Evolutionary conservation across 1,284 basidiomycete genomes (phyloP).

Genomic region (Cryptococcus amylolentus): DNA sequence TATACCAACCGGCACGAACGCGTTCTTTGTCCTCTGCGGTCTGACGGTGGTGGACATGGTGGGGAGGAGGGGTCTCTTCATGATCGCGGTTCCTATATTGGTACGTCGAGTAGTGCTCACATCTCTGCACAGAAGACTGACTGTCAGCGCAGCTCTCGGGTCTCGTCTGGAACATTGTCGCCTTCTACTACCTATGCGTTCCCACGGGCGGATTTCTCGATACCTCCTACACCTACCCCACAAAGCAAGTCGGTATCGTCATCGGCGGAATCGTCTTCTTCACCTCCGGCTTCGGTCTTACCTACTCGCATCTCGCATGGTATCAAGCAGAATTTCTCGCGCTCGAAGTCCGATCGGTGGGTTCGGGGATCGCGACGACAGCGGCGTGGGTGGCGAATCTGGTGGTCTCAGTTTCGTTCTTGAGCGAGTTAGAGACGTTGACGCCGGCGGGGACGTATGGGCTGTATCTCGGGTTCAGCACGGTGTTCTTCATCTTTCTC

Average conservation of each 20-base stretch:
- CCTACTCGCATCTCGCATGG: slow-evolving; percentile 44
- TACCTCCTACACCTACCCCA: slow-evolving; percentile 9
- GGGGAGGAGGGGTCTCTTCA: slow-evolving; percentile 33
- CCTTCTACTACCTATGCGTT: neutral
- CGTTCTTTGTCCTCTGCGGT: slow-evolving; percentile 24
- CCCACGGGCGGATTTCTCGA: slow-evolving; percentile 4
- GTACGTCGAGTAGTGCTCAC: slow-evolving; percentile 2
- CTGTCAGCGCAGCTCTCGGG: slow-evolving; percentile 4
- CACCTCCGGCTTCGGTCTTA: slow-evolving; percentile 34
- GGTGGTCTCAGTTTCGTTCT: slow-evolving; percentile 19
- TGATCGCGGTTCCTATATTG: slow-evolving; percentile 25
- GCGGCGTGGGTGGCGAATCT: slow-evolving; percentile 24
- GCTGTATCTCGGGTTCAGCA: slow-evolving; percentile 19
- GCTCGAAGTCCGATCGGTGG: slow-evolving; percentile 38
- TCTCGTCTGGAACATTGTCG: slow-evolving; percentile 17
- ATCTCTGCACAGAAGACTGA: neutral
- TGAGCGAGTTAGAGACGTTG: slow-evolving; percentile 16
- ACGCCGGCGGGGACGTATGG: slow-evolving; percentile 3
- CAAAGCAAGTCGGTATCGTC: too few relatives aligned
- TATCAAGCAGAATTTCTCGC: slow-evolving; percentile 37
- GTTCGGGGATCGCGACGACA: slow-evolving; percentile 19
- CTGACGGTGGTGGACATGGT: slow-evolving; percentile 38
- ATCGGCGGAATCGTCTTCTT: slow-evolving; percentile 40
- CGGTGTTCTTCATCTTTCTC: slow-evolving; percentile 17
- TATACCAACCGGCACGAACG: slow-evolving; percentile 22